Percentiles rank a stretch among this genome's conserved stretches.
phyloP scores from a whole-genome alignment of 1,139 yeast species.

The Saccharomyces hybrid region DNA sequence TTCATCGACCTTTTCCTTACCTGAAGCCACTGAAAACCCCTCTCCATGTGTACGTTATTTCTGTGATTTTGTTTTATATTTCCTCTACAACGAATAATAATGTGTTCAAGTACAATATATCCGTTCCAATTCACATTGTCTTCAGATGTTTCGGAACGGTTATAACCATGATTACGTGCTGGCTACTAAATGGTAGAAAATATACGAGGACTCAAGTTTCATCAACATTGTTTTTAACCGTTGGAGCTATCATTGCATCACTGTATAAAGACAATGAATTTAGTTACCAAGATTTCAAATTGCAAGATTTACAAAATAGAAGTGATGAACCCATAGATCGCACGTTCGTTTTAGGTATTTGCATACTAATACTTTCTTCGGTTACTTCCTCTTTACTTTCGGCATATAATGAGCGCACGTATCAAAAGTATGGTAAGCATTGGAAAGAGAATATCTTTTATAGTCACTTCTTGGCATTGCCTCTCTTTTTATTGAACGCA shows the following conservation, averaged over 20 bases:
- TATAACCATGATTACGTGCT: slow-evolving; percentile 54
- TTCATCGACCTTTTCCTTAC: slow-evolving; percentile 19
- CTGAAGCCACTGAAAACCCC: slow-evolving; percentile 42
- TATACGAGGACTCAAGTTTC: slow-evolving; percentile 42
- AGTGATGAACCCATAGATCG: background rate
- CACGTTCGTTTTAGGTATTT: slow-evolving; percentile 39
- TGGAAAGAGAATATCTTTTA: slow-evolving; percentile 65
- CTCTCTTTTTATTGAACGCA: slow-evolving; percentile 41
- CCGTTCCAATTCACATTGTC: slow-evolving; percentile 63
- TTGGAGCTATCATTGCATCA: slow-evolving; percentile 50
- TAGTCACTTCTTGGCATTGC: slow-evolving; percentile 51
- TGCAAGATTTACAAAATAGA: background rate
- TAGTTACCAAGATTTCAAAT: slow-evolving; percentile 2
- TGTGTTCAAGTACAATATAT: slow-evolving; percentile 51
- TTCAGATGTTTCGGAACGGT: slow-evolving; percentile 61
- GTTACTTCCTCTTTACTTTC: slow-evolving; percentile 49
- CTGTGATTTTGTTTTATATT: slow-evolving; percentile 46
- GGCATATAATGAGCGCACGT: slow-evolving; percentile 47
- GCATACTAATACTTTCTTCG: slow-evolving; percentile 41
- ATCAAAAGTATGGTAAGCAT: slow-evolving; percentile 44
- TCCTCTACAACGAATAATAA: slow-evolving; percentile 52
- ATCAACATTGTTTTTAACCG: slow-evolving; percentile 46
- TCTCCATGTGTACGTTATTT: slow-evolving; percentile 39
- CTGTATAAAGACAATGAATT: slow-evolving; percentile 27
- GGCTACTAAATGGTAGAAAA: slow-evolving; percentile 38